These are phyloP conservation scores for Trichomonascaceae sp. DNA, from an alignment of 1,139 yeast genomes.

Conservation along the genomic window DNA sequence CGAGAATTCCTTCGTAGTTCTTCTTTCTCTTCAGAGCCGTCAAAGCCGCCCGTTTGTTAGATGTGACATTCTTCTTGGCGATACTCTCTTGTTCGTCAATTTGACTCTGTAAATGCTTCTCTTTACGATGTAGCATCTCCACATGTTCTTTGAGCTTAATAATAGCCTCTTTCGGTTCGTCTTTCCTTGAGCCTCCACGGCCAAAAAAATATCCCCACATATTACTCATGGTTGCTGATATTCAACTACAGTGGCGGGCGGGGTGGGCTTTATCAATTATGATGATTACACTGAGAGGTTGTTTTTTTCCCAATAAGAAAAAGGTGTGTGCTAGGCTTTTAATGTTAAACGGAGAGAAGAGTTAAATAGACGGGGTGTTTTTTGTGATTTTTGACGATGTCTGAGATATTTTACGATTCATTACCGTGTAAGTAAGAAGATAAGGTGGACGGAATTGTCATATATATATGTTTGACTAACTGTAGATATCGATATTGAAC, in stretches of 20 bases:
- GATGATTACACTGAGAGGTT: neutral
- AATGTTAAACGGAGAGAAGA: too few relatives aligned
- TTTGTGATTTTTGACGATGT: slow-evolving; percentile 1
- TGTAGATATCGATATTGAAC: slow-evolving; percentile 20
- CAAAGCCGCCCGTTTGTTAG: slow-evolving; percentile 73
- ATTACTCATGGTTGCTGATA: slow-evolving; percentile 3
- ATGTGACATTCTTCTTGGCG: slow-evolving; percentile 67
- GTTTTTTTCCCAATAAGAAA: neutral
- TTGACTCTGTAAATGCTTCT: slow-evolving; percentile 74
- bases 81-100: slow-evolving; percentile 73
- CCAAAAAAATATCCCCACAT: slow-evolving; percentile 51
- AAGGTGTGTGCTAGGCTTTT: too few relatives aligned
- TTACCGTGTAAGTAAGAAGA: slow-evolving; percentile 19
- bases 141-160: slow-evolving; percentile 86
- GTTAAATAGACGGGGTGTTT: too few relatives aligned
- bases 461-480: too few relatives aligned
- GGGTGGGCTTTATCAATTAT: neutral
- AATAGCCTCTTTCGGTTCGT: slow-evolving; percentile 88
- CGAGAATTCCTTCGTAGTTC: slow-evolving; percentile 67
- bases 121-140: slow-evolving; percentile 78
- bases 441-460: neutral
- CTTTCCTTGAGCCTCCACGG: slow-evolving; percentile 58
- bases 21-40: slow-evolving; percentile 87
- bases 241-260: slow-evolving; percentile 4
- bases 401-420: slow-evolving; percentile 19